Evolutionary conservation across 768 basidiomycete species (phyloP), one percentile per base, ranked within the genome.

Genomic region (Suillus occidentalis): DNA sequence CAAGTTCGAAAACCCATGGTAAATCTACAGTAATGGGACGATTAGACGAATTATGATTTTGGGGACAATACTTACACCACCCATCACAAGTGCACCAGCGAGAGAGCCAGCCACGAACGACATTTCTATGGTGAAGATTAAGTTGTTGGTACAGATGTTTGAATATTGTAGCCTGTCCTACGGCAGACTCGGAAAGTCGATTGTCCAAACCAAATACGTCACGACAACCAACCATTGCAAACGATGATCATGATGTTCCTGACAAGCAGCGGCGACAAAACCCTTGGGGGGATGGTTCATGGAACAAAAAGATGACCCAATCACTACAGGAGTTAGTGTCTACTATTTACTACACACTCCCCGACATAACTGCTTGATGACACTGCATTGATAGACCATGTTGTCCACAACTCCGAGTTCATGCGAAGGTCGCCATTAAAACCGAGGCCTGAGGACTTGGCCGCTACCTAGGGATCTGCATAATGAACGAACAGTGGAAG

Each of bases 1-100:
- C 73, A 89, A 71, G 69, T 83, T 86, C 3, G 88, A 89, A 72
- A 90, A 87, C 28, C 87, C 89, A 73, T 90, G 90, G 76, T 90
- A 90, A 6, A 89, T 80, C 88, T 88, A 66, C 13, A 62, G 37
- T 28, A 25, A 22, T 31, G 43, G 60, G 34, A 45, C 40, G 13
- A 28, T 56, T 49, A 28, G 36, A 56, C 16, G 20, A 20, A 40
- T 57, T 20, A 40, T 31, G 36, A 28, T 49, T 52, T 28, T 10
- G 39, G 28, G 40, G 50, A 13, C 16, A 31, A 56, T 45, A 64
- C 78, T 71, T 74, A 87, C 89, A 67, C 89, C 89, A 62, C 89
- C 88, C 42, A 88, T 89, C 60, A 85, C 83, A 50, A 90, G 78
- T 40, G 87, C 87, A 34, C 89, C 89, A 42, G 89, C 87, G n/a